These are phyloP conservation scores for Chaetomium sp. DNA, from an alignment of 2,329 filamentous ascomycete species.

Conservation along the genomic window DNA sequence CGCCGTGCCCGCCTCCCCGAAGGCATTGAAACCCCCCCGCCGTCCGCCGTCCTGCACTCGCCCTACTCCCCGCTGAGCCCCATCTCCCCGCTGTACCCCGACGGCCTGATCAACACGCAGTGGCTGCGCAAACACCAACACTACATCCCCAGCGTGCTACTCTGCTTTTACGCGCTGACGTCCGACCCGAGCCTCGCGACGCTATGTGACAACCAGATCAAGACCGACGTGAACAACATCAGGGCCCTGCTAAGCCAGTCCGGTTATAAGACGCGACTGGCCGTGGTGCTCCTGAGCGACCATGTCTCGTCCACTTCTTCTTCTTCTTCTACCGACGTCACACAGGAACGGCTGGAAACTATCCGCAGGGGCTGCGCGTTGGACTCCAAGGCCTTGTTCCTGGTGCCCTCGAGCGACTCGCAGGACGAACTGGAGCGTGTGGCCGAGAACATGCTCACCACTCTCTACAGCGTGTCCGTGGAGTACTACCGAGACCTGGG, in stretches of 20 bases:
- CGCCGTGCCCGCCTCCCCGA: conserved; percentile 50
- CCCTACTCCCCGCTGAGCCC: conserved; percentile 87
- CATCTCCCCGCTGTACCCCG: conserved; percentile 75
- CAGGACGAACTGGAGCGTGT: conserved; percentile 66
- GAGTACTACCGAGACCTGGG: conserved; percentile 94
- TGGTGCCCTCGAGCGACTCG: conserved; percentile 69
- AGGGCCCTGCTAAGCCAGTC: conserved; percentile 61
- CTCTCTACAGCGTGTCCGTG: conserved; percentile 65
- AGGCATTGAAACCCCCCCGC: conserved; percentile 41
- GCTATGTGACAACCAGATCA: conserved; percentile 79
- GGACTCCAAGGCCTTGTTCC: conserved; percentile 80
- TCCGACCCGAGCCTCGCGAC: conserved; percentile 67
- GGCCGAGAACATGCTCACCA: conserved; percentile 63
- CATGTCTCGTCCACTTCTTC: conserved; percentile 40
- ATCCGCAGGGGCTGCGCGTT: conserved; percentile 75
- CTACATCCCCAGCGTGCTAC: conserved; percentile 69
- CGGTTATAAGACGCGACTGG: conserved; percentile 70
- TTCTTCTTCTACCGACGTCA: conserved; percentile 41
- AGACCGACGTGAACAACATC: conserved; percentile 75
- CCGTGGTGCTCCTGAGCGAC: conserved; percentile 72
- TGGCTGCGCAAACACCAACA: conserved; percentile 90
- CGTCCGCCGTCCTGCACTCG: conserved; percentile 66
- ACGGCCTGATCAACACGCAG: conserved; percentile 72
- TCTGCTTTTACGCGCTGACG: conserved; percentile 74
- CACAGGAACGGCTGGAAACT: conserved; percentile 64